Percentiles rank a stretch among this genome's conserved stretches.
These are phyloP conservation scores for Neurospora hispaniola DNA, from an alignment of 495 filamentous ascomycete genomes.

Conservation along the genomic window DNA sequence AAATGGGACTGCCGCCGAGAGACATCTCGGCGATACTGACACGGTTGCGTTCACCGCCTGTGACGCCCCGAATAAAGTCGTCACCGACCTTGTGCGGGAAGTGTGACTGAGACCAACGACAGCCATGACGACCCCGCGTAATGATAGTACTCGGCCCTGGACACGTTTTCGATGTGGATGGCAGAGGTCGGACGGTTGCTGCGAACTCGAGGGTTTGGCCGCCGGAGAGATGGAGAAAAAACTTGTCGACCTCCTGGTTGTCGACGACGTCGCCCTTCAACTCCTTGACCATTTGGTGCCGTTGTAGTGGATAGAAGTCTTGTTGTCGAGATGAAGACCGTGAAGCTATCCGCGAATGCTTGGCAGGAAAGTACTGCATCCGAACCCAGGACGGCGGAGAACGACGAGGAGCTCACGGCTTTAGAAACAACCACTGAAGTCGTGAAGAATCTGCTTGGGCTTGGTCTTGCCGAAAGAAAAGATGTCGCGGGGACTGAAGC, in stretches of 20 bases:
- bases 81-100: too few species aligned
- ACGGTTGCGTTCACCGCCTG: too few species aligned
- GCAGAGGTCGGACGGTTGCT: slow-evolving; percentile 24
- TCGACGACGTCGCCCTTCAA: slow-evolving; percentile 44
- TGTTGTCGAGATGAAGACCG: slow-evolving; percentile 27
- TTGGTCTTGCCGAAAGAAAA: slow-evolving; percentile 23
- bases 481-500: slow-evolving; percentile 38
- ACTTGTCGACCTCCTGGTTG: slow-evolving; percentile 33
- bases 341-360: slow-evolving; percentile 37
- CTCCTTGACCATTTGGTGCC: slow-evolving; percentile 42
- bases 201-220: slow-evolving; percentile 57
- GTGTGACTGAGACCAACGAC: too few species aligned
- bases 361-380: slow-evolving; percentile 57
- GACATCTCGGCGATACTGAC: too few species aligned
- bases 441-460: slow-evolving; percentile 49
- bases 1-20: too few species aligned
- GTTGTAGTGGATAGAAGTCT: slow-evolving; percentile 41
- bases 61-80: too few species aligned
- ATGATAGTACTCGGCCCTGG: too few species aligned
- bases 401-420: slow-evolving; percentile 75
- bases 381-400: slow-evolving; percentile 61
- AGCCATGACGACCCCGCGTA: too few species aligned
- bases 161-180: too few species aligned
- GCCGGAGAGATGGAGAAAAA: slow-evolving; percentile 57
- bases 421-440: slow-evolving; percentile 62